Percentiles rank a stretch among this genome's conserved stretches.
Conservation (phyloP, 345 rosid species). For the Microthlaspi erraticum region DNA sequence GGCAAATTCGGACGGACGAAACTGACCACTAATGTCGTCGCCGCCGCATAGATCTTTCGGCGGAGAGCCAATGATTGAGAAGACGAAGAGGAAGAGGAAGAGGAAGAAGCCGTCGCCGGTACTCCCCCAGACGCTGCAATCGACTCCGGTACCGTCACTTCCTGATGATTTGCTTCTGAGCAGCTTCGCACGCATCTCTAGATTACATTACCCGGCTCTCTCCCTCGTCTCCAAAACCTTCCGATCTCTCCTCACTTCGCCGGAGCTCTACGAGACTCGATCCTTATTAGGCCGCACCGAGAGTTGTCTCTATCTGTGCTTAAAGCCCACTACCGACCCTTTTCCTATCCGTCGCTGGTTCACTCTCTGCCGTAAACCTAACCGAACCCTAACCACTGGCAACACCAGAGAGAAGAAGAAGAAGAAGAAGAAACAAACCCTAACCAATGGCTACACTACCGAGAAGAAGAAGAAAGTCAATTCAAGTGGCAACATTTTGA, state of each 20-base stretch:
- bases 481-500: slow-evolving; percentile 2
- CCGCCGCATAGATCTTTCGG: neutral
- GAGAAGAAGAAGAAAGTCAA: neutral
- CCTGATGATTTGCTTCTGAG: neutral
- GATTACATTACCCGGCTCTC: neutral
- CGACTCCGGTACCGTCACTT: neutral
- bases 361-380: neutral
- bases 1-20: neutral
- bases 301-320: slow-evolving; percentile 3
- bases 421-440: neutral
- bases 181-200: neutral
- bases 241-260: neutral
- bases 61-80: neutral
- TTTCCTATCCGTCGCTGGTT: slow-evolving; percentile 4
- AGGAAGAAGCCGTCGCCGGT: neutral
- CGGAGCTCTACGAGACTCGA: neutral
- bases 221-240: neutral
- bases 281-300: neutral
- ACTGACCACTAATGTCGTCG: neutral
- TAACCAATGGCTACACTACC: neutral
- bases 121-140: neutral
- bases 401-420: neutral
- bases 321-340: neutral
- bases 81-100: neutral
- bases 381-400: neutral